Evolutionary conservation across 78 protist genomes (phyloP).

Genomic region (Chrysochromulina tobinii): DNA sequence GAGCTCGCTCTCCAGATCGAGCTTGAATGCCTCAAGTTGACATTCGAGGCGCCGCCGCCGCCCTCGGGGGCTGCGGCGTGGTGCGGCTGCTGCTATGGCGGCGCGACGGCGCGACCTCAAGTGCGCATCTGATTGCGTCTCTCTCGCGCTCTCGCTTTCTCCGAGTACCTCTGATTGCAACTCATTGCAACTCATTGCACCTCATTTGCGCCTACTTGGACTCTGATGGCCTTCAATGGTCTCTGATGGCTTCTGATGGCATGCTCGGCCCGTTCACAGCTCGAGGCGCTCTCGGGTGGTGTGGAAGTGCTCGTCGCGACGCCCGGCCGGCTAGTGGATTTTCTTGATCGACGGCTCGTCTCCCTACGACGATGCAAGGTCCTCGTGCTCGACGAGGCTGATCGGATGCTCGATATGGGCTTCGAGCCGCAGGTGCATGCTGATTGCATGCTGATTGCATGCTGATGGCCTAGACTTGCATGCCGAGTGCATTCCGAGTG

Average conservation of each 20-base stretch:
- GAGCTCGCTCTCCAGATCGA: not conserved
- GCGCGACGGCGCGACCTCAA: constrained; percentile 66
- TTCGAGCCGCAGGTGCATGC: not conserved
- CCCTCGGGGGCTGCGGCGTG: too few relatives aligned
- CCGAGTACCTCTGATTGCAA: too few relatives aligned
- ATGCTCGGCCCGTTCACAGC: not conserved
- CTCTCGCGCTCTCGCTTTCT: too few relatives aligned
- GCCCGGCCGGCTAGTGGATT: constrained; percentile 85
- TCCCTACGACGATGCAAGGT: not conserved
- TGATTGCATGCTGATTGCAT: not conserved
- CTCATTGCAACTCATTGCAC: too few relatives aligned
- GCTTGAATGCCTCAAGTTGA: constrained; percentile 59
- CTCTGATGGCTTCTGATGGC: too few relatives aligned
- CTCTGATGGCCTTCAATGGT: too few relatives aligned
- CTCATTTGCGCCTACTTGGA: too few relatives aligned
- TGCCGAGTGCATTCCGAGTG: too few relatives aligned
- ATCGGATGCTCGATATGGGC: constrained; percentile 33
- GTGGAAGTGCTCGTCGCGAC: constrained; percentile 78
- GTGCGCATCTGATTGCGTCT: too few relatives aligned
- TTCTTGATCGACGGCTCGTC: constrained; percentile 32
- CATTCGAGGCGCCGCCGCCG: constrained; percentile 27
- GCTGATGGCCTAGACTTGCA: not conserved
- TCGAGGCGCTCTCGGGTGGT: constrained; percentile 71
- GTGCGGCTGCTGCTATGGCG: constrained; percentile 91
- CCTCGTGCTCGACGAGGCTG: constrained; percentile 90